Evolutionary conservation across 768 basidiomycete species (phyloP).

Genomic region (Mycena floridula): DNA sequence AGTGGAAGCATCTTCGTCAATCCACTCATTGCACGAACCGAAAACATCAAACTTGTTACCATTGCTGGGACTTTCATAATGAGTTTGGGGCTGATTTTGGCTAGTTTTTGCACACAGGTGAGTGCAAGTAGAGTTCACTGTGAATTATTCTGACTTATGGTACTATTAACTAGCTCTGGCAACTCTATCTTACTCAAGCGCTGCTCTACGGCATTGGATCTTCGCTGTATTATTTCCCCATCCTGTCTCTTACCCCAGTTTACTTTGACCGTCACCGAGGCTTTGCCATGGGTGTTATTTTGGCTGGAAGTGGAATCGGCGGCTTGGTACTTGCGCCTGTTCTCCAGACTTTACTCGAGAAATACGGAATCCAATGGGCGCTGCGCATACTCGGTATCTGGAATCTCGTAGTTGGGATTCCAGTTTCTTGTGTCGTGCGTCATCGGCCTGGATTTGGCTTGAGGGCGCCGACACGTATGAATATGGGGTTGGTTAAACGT

Average conservation of each 20-base stretch:
- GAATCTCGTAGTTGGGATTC: constrained; percentile 28
- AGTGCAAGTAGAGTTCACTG: constrained; percentile 1
- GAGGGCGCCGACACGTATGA: constrained; percentile 17
- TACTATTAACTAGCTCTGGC: too few species aligned
- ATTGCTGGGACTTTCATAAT: constrained; percentile 31
- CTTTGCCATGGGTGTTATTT: constrained; percentile 36
- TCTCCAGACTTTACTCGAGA: constrained; percentile 29
- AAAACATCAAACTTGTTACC: constrained; percentile 28
- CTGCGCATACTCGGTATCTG: constrained; percentile 31
- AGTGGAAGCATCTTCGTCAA: constrained; percentile 40
- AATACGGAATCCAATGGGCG: too few species aligned
- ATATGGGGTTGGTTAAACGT: constrained; percentile 28
- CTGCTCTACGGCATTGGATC: constrained; percentile 38
- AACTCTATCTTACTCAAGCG: constrained; percentile 35
- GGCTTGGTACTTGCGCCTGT: too few species aligned
- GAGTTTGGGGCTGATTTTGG: constrained; percentile 34
- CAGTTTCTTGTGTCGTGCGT: too few species aligned
- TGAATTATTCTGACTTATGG: too few species aligned
- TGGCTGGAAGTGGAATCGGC: constrained; percentile 35
- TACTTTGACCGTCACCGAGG: too few species aligned
- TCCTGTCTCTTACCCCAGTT: constrained; percentile 34
- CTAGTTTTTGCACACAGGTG: constrained; percentile 32
- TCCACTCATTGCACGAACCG: constrained; percentile 26
- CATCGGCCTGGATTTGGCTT: too few species aligned
- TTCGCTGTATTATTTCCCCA: constrained; percentile 37